A percentile compares a stretch with the other conserved stretches of the same genome.
Conservation (phyloP, 805 yeast species). For the Ogataea pini region DNA sequence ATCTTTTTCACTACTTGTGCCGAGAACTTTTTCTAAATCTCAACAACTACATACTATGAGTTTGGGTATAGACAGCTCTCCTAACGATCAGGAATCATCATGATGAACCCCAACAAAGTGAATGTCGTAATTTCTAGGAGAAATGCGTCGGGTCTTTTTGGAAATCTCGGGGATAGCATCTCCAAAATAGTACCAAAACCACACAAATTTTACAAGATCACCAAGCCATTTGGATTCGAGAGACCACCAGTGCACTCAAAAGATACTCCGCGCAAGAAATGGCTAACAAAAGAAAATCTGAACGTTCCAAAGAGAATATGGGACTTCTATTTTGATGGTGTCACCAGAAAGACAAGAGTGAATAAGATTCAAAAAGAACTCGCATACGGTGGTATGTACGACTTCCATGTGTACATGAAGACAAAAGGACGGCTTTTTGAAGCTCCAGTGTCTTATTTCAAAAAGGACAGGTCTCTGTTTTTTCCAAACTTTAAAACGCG, state of each 20-base stretch:
- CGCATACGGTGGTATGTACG: conserved; percentile 67
- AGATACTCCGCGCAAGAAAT: conserved; percentile 25
- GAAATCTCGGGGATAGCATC: conserved; percentile 35
- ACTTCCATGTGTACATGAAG: conserved; percentile 61
- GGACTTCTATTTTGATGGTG: conserved; percentile 39
- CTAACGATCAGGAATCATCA: too few species aligned
- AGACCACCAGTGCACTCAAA: conserved; percentile 27
- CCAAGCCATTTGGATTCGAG: conserved; percentile 36
- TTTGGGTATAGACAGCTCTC: too few species aligned
- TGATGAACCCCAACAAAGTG: conserved; percentile 1
- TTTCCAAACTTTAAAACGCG: conserved; percentile 78
- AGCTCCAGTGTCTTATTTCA: conserved; percentile 81
- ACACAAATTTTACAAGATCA: conserved; percentile 34
- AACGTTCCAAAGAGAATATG: conserved; percentile 34
- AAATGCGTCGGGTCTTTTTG: conserved; percentile 31
- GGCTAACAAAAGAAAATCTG: conserved; percentile 31
- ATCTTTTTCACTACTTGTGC: too few species aligned
- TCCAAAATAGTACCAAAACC: conserved; percentile 36
- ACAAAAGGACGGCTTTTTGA: conserved; percentile 83
- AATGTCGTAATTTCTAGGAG: conserved; percentile 22
- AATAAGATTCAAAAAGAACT: conserved; percentile 56
- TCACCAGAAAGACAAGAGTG: conserved; percentile 37
- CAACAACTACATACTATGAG: too few species aligned
- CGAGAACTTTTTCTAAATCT: too few species aligned
- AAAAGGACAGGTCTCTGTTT: conserved; percentile 66